Conservation (phyloP, 1,139 yeast species). For the Sugiyamaella neomexicana region DNA sequence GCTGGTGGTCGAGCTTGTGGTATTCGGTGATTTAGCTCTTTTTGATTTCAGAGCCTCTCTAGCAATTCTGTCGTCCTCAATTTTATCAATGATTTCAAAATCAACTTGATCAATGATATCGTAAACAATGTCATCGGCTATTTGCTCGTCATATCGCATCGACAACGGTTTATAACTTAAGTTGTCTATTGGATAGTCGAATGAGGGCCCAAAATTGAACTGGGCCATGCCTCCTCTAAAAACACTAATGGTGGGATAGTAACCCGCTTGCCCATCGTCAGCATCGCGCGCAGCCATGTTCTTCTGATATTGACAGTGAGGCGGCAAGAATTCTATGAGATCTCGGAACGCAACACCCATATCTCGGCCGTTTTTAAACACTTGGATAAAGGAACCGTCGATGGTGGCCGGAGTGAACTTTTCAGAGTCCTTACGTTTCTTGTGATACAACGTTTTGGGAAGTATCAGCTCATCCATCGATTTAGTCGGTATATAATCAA, state of each 20-base stretch:
- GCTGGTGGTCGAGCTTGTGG: not conserved
- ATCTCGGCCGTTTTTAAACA: constrained; percentile 74
- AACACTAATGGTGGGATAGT: constrained; percentile 86
- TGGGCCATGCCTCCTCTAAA: constrained; percentile 77
- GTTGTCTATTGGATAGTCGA: constrained; percentile 46
- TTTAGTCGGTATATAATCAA: constrained; percentile 76
- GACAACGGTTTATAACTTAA: constrained; percentile 48
- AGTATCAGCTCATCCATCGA: constrained; percentile 73
- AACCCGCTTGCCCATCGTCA: constrained; percentile 86
- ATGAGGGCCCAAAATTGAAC: constrained; percentile 69
- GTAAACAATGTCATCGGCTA: constrained; percentile 80
- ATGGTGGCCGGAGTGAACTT: constrained; percentile 39
- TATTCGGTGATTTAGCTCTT: not conserved
- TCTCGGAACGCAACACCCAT: constrained; percentile 67
- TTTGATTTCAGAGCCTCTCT: constrained; percentile 1
- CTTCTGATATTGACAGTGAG: constrained; percentile 48
- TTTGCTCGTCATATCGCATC: constrained; percentile 64
- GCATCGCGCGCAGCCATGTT: constrained; percentile 28
- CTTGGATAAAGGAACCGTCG: constrained; percentile 58
- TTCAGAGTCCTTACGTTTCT: constrained; percentile 29
- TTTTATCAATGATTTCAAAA: constrained; percentile 48
- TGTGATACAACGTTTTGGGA: constrained; percentile 44
- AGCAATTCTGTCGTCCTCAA: constrained; percentile 11
- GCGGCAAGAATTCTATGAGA: constrained; percentile 78
- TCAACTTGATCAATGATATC: constrained; percentile 87